A percentile compares a stretch with the other conserved stretches of the same genome.
Conservation (phyloP, 2,329 filamentous ascomycete genomes). For the Pseudohalonectria lignicola region DNA sequence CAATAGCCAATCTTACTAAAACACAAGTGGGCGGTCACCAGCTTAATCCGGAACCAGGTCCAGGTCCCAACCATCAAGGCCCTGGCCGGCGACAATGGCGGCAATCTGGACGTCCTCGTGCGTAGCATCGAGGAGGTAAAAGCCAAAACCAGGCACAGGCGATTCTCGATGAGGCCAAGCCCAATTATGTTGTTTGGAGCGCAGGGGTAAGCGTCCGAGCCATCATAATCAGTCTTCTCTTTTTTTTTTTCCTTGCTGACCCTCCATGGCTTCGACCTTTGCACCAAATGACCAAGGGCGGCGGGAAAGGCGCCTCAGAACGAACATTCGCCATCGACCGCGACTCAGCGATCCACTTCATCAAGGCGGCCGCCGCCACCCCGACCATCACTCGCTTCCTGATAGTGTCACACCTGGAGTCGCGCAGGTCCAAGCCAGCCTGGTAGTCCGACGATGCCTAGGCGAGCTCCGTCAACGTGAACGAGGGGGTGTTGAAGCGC, state of each 20-base stretch:
- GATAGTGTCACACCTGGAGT: constrained; percentile 50
- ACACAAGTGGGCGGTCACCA: constrained; percentile 67
- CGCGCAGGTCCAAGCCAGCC: constrained; percentile 35
- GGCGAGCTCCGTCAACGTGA: constrained; percentile 26
- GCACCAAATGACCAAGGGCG: constrained; percentile 30
- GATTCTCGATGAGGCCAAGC: constrained; percentile 49
- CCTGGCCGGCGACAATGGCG: constrained; percentile 44
- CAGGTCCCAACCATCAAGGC: constrained; percentile 54
- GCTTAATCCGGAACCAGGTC: constrained; percentile 62
- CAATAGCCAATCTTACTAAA: constrained; percentile 66
- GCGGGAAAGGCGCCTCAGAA: constrained; percentile 45
- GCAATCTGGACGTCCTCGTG: constrained; percentile 58
- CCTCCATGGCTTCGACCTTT: neutral
- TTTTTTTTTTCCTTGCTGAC: no score
- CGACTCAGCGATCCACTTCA: constrained; percentile 52
- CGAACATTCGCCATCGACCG: constrained; percentile 36
- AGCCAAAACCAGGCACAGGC: constrained; percentile 48
- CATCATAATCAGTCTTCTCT: no score
- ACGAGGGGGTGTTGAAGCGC: constrained; percentile 29
- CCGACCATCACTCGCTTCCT: constrained; percentile 50
- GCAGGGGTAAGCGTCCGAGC: constrained; percentile 46
- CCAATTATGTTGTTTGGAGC: constrained; percentile 59
- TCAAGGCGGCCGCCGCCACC: constrained; percentile 42
- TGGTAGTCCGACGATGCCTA: constrained; percentile 46
- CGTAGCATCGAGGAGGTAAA: constrained; percentile 63